phyloP scores from a whole-genome alignment of 1,139 yeast species.

The Pichia sp. region DNA sequence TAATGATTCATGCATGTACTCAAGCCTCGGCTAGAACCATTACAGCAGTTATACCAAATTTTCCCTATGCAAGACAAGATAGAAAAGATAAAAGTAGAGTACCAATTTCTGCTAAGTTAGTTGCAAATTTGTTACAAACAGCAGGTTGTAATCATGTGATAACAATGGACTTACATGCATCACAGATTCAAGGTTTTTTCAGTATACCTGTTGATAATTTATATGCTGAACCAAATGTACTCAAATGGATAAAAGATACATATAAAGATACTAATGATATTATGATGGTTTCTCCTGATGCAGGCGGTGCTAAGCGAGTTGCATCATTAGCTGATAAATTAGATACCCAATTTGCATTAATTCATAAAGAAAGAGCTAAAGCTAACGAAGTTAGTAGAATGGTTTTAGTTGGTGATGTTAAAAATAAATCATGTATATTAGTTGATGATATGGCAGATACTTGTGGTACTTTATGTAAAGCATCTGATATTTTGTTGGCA shows the following conservation, averaged over 20 bases:
- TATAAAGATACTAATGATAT: constrained; percentile 37
- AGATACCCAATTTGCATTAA: constrained; percentile 70
- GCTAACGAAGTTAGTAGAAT: constrained; percentile 72
- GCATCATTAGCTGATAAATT: constrained; percentile 73
- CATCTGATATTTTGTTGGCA: constrained; percentile 53
- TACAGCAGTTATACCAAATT: constrained; percentile 73
- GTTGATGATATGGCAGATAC: constrained; percentile 85
- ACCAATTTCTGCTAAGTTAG: constrained; percentile 71
- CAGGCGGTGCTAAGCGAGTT: constrained; percentile 82
- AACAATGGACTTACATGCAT: constrained; percentile 78
- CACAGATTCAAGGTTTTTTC: constrained; percentile 80
- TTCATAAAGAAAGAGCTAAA: constrained; percentile 74
- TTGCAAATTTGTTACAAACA: constrained; percentile 68
- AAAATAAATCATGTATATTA: constrained; percentile 58
- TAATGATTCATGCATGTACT: constrained; percentile 69
- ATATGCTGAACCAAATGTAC: constrained; percentile 72
- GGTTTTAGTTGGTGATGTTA: constrained; percentile 75
- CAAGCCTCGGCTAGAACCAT: constrained; percentile 74
- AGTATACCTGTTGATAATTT: constrained; percentile 75
- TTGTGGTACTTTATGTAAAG: constrained; percentile 74
- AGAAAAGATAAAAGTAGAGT: constrained; percentile 77
- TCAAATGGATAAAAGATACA: constrained; percentile 57
- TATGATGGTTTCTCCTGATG: constrained; percentile 74
- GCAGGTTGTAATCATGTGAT: constrained; percentile 80
- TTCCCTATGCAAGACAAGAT: constrained; percentile 80